Percentiles rank a stretch among this genome's conserved stretches.
These are phyloP conservation scores for Escovopsis sp. DNA, from an alignment of 2,329 filamentous ascomycete species.

Conservation along the genomic window DNA sequence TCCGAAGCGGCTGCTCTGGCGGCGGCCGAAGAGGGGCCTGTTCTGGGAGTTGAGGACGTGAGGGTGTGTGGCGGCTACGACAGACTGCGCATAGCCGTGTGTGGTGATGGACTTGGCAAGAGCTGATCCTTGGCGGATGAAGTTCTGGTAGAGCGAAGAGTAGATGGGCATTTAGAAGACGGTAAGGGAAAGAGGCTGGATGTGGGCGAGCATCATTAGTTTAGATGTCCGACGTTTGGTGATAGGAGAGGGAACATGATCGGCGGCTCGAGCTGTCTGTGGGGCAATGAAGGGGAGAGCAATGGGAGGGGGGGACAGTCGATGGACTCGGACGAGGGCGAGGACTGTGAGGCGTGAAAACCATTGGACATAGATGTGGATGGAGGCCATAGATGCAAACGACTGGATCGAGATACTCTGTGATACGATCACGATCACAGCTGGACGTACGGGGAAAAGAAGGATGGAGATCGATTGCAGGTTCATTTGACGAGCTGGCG, in stretches of 20 bases:
- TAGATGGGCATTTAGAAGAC: slow-evolving; percentile 83
- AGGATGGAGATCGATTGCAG: slow-evolving; percentile 56
- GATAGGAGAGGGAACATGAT: too few species aligned
- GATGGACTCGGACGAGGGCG: too few species aligned
- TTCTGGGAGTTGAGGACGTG: slow-evolving; percentile 62
- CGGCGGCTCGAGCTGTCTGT: too few species aligned
- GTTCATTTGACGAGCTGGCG: slow-evolving; percentile 87
- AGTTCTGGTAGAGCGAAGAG: slow-evolving; percentile 54
- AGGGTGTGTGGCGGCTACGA: slow-evolving; percentile 82
- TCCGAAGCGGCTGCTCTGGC: slow-evolving; percentile 37
- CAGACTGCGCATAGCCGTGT: slow-evolving; percentile 94
- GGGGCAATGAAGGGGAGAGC: neutral
- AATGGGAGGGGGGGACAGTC: too few species aligned
- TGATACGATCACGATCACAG: neutral
- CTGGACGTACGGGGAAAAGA: slow-evolving; percentile 45
- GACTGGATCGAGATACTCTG: neutral
- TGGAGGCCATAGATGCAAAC: neutral
- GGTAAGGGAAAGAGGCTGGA: slow-evolving; percentile 39
- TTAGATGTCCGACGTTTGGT: too few species aligned
- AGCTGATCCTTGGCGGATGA: slow-evolving; percentile 87
- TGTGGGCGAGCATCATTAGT: slow-evolving; percentile 12
- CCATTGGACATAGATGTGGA: too few species aligned
- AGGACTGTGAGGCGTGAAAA: too few species aligned
- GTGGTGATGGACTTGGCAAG: slow-evolving; percentile 82
- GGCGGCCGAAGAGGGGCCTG: slow-evolving; percentile 45